Evolutionary conservation across 106 monocot genomes (phyloP), one percentile per base, ranked within the genome.

Genomic region (Allium fistulosum): DNA sequence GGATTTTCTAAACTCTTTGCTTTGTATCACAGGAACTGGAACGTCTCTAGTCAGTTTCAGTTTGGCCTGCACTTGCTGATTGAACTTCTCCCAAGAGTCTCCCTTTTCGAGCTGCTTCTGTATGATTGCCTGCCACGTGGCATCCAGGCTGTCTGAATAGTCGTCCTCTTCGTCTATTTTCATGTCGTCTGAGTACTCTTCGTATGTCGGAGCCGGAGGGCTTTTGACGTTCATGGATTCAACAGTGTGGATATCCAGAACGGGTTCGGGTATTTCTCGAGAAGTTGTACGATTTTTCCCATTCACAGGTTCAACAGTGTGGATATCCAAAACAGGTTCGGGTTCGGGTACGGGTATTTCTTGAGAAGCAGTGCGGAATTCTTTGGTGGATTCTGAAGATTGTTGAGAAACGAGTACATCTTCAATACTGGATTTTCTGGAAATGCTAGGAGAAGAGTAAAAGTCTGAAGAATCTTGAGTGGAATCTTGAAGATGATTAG

Each of bases 51-150:
- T 55, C 53, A 15, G 53, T 55, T 3, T 15, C 53, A 15, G 15
- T 12, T 55, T 15, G 13, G 53, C 53, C 59, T 59, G 59, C n/a
- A 59, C 59, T 17, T 16, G 17, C 9, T 17, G 9, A 9, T 15
- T 15, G 56, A 57, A 11, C 15, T 55, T 55, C 53, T 55, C 53
- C 53, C 53, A 55, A 11, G 53, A 12, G 53, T 55, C 53, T 11
- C 53, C 15, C 18, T 18, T 59, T 9, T 17, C 9, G 17, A 59
- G 18, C 3, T 59, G 59, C 9, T 59, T 59, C 1, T 59, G 3
- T 22, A 59, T 59, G 14, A 59, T 59, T 8, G 59, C 59, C 59
- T 59, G n/a, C 59, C 59, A 59, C 59, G 59, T 59, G 9, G 59
- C 59, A 9, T 59, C 59, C 22, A 59, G 2, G 18, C 59, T 59